Base-by-base conservation (phyloP, 116 monocot species). In the Posidonia oceanica region DNA sequence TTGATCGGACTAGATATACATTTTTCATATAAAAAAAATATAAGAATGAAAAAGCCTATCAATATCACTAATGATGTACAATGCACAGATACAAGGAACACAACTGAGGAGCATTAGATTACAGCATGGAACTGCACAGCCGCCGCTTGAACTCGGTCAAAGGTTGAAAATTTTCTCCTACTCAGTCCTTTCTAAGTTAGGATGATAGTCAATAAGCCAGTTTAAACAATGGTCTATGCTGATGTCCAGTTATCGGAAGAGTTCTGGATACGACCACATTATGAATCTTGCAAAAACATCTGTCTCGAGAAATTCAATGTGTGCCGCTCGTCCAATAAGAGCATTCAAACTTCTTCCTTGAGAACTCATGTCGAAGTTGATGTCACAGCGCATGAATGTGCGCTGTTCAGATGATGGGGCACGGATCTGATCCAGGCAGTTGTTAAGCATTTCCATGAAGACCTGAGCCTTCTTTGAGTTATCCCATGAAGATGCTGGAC, bases 301-400 rank as follows among this genome's bases (percentile, higher is more conserved):
- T 2, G 89, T 89, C 69, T 92, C 97, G 0, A 97, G 85, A 72
- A 97, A 97, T 69, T 97, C 93, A n/a, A 97, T 93, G 69, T 97
- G 97, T 18, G 97, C 97, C 11, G 97, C 97, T 54, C 93, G 79
- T 29, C 97, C 97, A 10, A 97, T 89, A 29, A 97, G 75, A 13
- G 97, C 85, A 63, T 97, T 97, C 71, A 97, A 74, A 44, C 77
- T 97, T 75, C 82, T 83, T 1, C 85, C 85, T 63, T 97, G 97
- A 8, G 61, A 37, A 16, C 87, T 89, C 11, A 78, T 76, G 52
- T 92, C 89, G 48, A 97, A 97, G 74, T 85, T 92, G 20, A 97
- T 87, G 22, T 92, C 97, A 14, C 92, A 97, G 2, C 89, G 86
- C 87, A 92, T 92, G 59, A 97, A 85, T 44, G 64, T 75, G 36